Evolutionary conservation across 176 grass and related monocot genomes (phyloP), one percentile per base, ranked within the genome.

Genomic region (Triticum dicoccoides): DNA sequence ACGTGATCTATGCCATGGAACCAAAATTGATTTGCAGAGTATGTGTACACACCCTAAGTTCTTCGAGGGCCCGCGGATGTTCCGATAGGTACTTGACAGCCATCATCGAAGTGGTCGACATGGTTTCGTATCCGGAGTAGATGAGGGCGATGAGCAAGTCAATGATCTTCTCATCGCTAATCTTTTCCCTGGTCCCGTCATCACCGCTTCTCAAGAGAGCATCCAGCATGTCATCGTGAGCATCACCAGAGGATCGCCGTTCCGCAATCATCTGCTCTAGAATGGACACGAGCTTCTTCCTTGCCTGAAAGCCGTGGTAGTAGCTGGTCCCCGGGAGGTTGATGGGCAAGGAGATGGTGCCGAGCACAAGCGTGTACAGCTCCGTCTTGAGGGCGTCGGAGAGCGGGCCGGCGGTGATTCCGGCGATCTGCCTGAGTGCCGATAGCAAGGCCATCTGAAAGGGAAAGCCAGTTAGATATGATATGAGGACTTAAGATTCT

Each of bases 91-190:
- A 98, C 67, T 98, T 98, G 4, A 98, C 89, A 1, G 97, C 97
- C 97, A 98, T 98, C 97, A 98, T 98, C 5, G 94, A 89, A 33
- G 94, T 98, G 2, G 97, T 98, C 1, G 97, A 98, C 69, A 98
- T 92, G 1, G 97, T 98, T 29, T 98, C 97, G 10, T 98, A 98
- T 25, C 97, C 97, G 20, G 97, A 98, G 87, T 98, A 98, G 83
- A 98, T 86, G 20, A 98, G 85, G 41, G 97, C 88, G 73, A 98
- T 92, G 86, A 98, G 88, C 78, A 96, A 67, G 75, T 98, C 97
- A 47, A 98, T 94, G 74, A 98, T 94, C 87, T 96, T 92, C 52
- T 98, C 90, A 56, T 98, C 92, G 20, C 39, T 90, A 33, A 96
- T 89, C 82, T 94, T 94, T 10, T 82, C 71, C 62, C 91, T 96